Evolutionary conservation across 345 rosid species (phyloP), one percentile per base, ranked within the genome.

Genomic region (Erodium maritimum): DNA sequence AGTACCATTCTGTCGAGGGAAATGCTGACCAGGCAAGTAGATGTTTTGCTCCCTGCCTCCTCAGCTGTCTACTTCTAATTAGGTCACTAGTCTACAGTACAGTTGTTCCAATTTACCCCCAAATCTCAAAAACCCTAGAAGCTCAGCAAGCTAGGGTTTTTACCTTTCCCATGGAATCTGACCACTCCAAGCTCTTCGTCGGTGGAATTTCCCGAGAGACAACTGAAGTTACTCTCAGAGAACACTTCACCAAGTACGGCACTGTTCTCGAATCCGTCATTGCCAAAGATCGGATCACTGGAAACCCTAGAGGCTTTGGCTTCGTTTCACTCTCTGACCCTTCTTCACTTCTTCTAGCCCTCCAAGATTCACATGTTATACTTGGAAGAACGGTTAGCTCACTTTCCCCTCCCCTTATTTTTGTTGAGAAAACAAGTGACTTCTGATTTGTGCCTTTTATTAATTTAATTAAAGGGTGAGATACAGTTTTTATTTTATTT

Each of bases 231-330:
- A 67, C 70, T 60, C 77, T 91, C 58, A 68, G 46, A 57, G 63
- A 63, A 62, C 79, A 91, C 65, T 91, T 91, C 70, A 65, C 77
- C 66, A 79, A 66, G 66, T 91, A 88, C 65, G 96, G 96, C 42
- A 45, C 17, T 57, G 95, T 91, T 24, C 55, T 67, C 54, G 71
- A 71, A 52, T 75, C 85, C 16, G 58, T 70, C 22, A 69, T 88
- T 61, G 80, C 86, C 62, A 82, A 59, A 63, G 91, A 82, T 57
- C 67, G 66, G 61, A 34, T 1, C 54, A 71, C 88, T 48, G 62
- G 73, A 52, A 59, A 16, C 16, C 69, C 95, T 0, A 81, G 86
- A 65, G 82, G 93, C 0, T 83, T 84, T 74, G 97, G 82, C 1
- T 91, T 88, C 70, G 88, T 91, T 64, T 73, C 72, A 64, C 84